These are phyloP conservation scores for Curvularia hawaiiensis DNA, from an alignment of 2,329 filamentous ascomycete species.

Conservation along the genomic window DNA sequence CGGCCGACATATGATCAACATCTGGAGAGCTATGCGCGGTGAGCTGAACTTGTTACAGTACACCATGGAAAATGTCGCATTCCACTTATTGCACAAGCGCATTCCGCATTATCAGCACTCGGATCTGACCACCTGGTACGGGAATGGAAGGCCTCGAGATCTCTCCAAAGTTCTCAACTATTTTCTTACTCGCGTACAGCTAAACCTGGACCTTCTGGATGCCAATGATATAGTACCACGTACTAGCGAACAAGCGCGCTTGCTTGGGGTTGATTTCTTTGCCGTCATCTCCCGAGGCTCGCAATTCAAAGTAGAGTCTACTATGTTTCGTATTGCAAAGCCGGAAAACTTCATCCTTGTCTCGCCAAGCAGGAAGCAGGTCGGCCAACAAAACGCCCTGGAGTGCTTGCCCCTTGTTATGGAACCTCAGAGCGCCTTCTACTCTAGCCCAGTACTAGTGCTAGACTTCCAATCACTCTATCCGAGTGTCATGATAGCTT, in stretches of 20 bases:
- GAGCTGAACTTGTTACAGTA: conserved; percentile 93
- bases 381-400: conserved; percentile 89
- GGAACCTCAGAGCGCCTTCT: conserved; percentile 96
- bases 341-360: conserved; percentile 92
- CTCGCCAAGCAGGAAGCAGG: conserved; percentile 89
- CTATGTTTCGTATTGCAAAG: conserved; percentile 98
- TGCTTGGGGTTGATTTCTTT: conserved; percentile 95
- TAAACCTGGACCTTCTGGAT: conserved; percentile 90
- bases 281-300: conserved; percentile 94
- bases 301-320: conserved; percentile 97
- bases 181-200: conserved; percentile 73
- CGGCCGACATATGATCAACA: conserved; percentile 93
- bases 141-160: conserved; percentile 68
- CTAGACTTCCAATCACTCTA: conserved; percentile 97
- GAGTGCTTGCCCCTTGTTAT: conserved; percentile 95
- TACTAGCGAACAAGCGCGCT: conserved; percentile 90
- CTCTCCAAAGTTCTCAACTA: conserved; percentile 78
- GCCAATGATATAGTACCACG: conserved; percentile 85
- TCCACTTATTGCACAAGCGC: conserved; percentile 84
- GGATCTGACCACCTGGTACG: conserved; percentile 83
- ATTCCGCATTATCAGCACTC: conserved; percentile 86
- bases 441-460: conserved; percentile 85
- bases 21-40: conserved; percentile 95
- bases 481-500: conserved; percentile 97
- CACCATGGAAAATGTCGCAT: conserved; percentile 93